Evolutionary conservation across 108 stramenopile genomes (phyloP).

Genomic region (Nitzschia sp.): DNA sequence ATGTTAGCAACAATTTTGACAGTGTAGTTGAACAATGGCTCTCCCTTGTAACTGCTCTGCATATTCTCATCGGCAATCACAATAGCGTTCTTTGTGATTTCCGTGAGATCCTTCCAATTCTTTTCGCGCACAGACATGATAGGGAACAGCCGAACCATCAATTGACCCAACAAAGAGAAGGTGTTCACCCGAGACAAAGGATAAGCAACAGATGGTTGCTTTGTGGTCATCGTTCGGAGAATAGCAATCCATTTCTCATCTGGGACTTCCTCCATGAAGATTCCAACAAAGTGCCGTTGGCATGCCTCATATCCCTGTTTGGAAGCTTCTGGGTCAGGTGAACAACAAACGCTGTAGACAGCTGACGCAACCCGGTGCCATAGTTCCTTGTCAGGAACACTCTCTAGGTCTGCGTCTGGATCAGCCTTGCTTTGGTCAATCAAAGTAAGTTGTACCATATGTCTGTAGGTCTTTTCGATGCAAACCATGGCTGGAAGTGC

Average conservation of each 20-base stretch:
- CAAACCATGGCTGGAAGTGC: conserved; percentile 71
- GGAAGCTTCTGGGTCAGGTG: conserved; percentile 46
- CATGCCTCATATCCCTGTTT: conserved; percentile 60
- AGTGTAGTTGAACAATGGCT: conserved; percentile 69
- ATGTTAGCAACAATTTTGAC: conserved; percentile 67
- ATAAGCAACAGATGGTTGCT: conserved; percentile 50
- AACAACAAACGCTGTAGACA: conserved; percentile 62
- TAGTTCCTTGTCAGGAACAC: conserved; percentile 59
- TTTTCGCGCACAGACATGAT: conserved; percentile 45
- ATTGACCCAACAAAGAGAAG: conserved; percentile 54
- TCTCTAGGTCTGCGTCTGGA: conserved; percentile 28
- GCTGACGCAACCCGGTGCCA: conserved; percentile 58
- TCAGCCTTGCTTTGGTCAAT: conserved; percentile 29
- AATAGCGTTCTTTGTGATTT: conserved; percentile 53
- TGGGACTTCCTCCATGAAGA: conserved; percentile 54
- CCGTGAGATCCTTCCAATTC: conserved; percentile 68
- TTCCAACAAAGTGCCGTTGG: conserved; percentile 57
- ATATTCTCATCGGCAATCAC: conserved; percentile 61
- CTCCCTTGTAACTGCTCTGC: conserved; percentile 41
- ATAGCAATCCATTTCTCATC: conserved; percentile 68
- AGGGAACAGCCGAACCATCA: conserved; percentile 51
- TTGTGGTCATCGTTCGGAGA: conserved; percentile 53
- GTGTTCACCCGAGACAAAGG: conserved; percentile 54
- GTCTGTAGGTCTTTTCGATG: conserved; percentile 64
- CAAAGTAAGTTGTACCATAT: conserved; percentile 41